A percentile compares a stretch with the other conserved stretches of the same genome.
These are phyloP conservation scores for Pontederia paniculata DNA, from an alignment of 176 grass and related monocot genomes.

Conservation along the genomic window DNA sequence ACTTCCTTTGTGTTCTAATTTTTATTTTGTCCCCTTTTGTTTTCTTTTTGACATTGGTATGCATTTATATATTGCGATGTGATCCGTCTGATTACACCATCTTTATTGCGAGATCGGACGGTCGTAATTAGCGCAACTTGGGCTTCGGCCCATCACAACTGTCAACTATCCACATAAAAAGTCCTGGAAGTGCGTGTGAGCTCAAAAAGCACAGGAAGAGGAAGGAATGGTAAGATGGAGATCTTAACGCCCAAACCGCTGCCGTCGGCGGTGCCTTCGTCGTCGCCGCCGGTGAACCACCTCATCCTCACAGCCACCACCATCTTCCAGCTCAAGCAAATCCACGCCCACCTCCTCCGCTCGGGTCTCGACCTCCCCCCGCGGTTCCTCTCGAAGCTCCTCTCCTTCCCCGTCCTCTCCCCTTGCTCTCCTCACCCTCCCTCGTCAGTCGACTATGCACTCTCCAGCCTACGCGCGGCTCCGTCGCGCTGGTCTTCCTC, in stretches of 20 bases:
- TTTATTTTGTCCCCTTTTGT: too few relatives aligned
- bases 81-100: too few relatives aligned
- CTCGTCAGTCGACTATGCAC: slow-evolving; percentile 25
- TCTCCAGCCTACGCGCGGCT: slow-evolving; percentile 38
- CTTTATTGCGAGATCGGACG: too few relatives aligned
- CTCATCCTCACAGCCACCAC: slow-evolving; percentile 17
- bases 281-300: slow-evolving; percentile 16
- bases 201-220: too few relatives aligned
- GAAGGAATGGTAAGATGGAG: not conserved
- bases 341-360: slow-evolving; percentile 62
- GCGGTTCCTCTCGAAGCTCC: slow-evolving; percentile 30
- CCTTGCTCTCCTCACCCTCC: slow-evolving; percentile 8
- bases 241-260: not conserved
- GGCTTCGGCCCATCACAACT: too few relatives aligned
- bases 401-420: slow-evolving; percentile 18
- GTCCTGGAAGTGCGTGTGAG: too few relatives aligned
- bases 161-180: too few relatives aligned
- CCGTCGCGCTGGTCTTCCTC: slow-evolving; percentile 24
- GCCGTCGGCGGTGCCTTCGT: slow-evolving; percentile 14
- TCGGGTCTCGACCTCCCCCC: slow-evolving; percentile 22
- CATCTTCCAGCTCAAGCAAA: slow-evolving; percentile 35
- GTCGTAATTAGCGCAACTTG: too few relatives aligned
- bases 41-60: too few relatives aligned
- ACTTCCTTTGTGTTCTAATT: too few relatives aligned
- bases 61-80: too few relatives aligned